phyloP scores from a whole-genome alignment of 768 basidiomycete genomes.

The Cystofilobasidium macerans region DNA sequence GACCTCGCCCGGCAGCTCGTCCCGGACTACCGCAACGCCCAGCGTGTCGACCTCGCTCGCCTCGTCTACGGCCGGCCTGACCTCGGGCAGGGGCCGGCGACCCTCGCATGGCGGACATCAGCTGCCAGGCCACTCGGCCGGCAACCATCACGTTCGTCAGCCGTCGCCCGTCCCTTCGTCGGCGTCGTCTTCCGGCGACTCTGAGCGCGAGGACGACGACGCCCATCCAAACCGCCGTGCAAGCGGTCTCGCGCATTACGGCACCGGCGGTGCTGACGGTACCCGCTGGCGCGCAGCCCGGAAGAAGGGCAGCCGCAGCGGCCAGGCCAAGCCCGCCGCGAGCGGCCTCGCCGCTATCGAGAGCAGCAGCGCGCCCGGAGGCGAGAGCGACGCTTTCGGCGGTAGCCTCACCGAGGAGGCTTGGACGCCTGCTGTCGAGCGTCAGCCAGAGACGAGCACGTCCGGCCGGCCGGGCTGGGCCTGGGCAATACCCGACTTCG shows the following conservation, averaged over 20 bases:
- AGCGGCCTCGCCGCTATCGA: neutral
- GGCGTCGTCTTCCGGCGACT: neutral
- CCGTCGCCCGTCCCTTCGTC: conserved; percentile 17
- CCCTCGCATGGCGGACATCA: conserved; percentile 4
- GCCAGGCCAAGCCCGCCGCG: neutral
- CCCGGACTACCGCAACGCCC: too few species aligned
- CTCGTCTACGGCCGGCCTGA: neutral
- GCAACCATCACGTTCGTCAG: conserved; percentile 6
- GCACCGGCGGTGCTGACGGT: neutral
- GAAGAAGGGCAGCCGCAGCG: neutral
- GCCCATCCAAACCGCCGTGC: neutral
- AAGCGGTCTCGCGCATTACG: neutral
- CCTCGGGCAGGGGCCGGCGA: neutral
- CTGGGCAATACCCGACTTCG: neutral
- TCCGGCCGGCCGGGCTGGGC: neutral
- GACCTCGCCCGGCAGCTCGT: neutral
- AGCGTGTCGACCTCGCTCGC: neutral
- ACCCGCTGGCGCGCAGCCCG: neutral
- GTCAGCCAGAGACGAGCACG: neutral
- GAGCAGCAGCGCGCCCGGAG: conserved; percentile 20
- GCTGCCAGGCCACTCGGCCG: neutral
- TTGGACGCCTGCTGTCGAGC: neutral
- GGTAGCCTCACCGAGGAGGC: neutral
- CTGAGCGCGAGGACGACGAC: conserved; percentile 4
- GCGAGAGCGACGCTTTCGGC: conserved; percentile 1